Evolutionary conservation across 202 grass and related monocot species (phyloP).

Genomic region (Elaeis oleifera): DNA sequence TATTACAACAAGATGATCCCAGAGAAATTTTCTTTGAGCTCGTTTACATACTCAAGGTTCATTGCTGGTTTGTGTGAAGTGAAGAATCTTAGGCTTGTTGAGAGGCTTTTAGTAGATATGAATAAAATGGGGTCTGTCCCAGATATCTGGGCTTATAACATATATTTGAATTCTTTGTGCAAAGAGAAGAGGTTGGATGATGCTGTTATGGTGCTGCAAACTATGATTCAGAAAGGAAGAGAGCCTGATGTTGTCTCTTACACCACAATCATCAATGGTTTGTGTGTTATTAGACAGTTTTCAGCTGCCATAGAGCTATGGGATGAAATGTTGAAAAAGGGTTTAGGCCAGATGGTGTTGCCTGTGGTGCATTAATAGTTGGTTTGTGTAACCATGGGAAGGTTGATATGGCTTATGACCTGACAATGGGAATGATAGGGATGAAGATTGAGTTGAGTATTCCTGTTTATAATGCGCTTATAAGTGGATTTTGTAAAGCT

Average conservation of each 20-base stretch:
- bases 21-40: constrained; percentile 62
- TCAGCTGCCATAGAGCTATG: constrained; percentile 65
- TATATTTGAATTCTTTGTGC: constrained; percentile 81
- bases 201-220: constrained; percentile 56
- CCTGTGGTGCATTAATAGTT: constrained; percentile 68
- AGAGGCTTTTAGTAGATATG: constrained; percentile 68
- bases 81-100: constrained; percentile 51
- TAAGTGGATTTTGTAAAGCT: constrained; percentile 81
- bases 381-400: constrained; percentile 59
- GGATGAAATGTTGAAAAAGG: constrained; percentile 60
- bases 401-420: constrained; percentile 71
- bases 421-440: constrained; percentile 64
- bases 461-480: constrained; percentile 70
- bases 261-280: constrained; percentile 49
- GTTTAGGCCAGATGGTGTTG: constrained; percentile 49
- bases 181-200: constrained; percentile 52
- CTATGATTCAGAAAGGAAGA: constrained; percentile 52
- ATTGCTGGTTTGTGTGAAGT: constrained; percentile 64
- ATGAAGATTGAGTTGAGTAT: constrained; percentile 50
- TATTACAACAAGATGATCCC: constrained; percentile 45
- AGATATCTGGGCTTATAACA: constrained; percentile 95
- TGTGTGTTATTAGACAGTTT: constrained; percentile 48
- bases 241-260: constrained; percentile 70
- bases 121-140: constrained; percentile 53
- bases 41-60: constrained; percentile 92